Percentiles rank a stretch among this genome's conserved stretches.
phyloP scores from a whole-genome alignment of 2,329 filamentous ascomycete genomes.

The Neospermospora avenae region DNA sequence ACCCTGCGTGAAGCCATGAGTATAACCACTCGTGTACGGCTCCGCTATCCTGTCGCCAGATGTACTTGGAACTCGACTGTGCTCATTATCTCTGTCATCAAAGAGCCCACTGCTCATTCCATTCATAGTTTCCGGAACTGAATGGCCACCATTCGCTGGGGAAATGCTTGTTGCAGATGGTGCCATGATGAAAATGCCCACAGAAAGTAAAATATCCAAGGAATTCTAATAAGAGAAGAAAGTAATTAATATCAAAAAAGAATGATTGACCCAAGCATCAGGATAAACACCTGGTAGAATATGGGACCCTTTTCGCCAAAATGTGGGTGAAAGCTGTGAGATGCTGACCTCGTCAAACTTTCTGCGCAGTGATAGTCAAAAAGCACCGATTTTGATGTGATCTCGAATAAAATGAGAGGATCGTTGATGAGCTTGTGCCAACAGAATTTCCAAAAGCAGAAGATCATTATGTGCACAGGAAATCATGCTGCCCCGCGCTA shows the following conservation, averaged over 20 bases:
- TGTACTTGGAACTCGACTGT: not conserved
- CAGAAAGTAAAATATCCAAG: too few relatives aligned
- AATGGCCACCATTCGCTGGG: not conserved
- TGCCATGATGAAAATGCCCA: slow-evolving; percentile 28
- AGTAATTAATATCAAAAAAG: not conserved
- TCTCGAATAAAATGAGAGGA: not conserved
- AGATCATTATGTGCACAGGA: not conserved
- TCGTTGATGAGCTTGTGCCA: not conserved
- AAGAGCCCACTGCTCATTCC: slow-evolving; percentile 15
- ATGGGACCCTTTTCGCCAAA: not conserved
- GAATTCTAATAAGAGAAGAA: not conserved
- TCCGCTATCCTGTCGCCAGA: not conserved
- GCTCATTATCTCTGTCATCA: not conserved
- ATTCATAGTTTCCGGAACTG: slow-evolving; percentile 23
- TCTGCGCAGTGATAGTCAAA: not conserved
- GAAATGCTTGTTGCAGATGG: slow-evolving; percentile 28
- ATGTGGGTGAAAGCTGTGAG: not conserved
- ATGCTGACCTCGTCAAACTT: too few relatives aligned
- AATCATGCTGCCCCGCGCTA: not conserved
- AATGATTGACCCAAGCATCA: too few relatives aligned
- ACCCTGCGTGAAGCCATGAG: slow-evolving; percentile 27
- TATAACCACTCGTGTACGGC: slow-evolving; percentile 23
- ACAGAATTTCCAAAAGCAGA: not conserved
- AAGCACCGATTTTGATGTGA: not conserved
- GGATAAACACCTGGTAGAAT: not conserved